These are phyloP conservation scores for Debaryomycetaceae sp. DNA, from an alignment of 1,139 yeast genomes.

Conservation along the genomic window DNA sequence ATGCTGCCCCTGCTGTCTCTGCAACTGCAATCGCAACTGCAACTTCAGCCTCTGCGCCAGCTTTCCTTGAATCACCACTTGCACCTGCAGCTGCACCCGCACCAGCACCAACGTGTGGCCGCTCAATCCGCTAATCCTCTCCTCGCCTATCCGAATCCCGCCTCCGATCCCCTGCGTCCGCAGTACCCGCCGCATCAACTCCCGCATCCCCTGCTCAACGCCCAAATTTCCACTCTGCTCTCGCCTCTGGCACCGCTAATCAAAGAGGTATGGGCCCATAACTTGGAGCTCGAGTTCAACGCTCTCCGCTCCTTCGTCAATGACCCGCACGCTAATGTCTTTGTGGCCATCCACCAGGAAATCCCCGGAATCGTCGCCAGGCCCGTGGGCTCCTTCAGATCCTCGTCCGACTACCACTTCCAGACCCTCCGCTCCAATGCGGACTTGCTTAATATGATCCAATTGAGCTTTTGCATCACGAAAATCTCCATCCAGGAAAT, in stretches of 20 bases:
- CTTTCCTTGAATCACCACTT: conserved; percentile 33
- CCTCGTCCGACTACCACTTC: conserved; percentile 87
- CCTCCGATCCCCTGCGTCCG: conserved; percentile 5
- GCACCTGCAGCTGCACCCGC: conserved; percentile 24
- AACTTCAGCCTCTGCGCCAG: conserved; percentile 25
- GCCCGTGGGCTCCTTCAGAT: conserved; percentile 90
- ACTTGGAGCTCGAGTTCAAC: conserved; percentile 73
- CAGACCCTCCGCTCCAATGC: conserved; percentile 90
- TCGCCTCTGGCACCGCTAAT: conserved; percentile 27
- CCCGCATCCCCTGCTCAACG: conserved; percentile 9
- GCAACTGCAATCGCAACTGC: conserved; percentile 29
- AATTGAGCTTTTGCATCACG: conserved; percentile 75
- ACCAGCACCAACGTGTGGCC: conserved; percentile 13
- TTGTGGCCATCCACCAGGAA: conserved; percentile 76
- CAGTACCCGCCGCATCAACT: conserved; percentile 11
- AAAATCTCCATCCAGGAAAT: conserved; percentile 68
- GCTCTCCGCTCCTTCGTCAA: conserved; percentile 56
- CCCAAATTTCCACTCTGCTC: conserved; percentile 6
- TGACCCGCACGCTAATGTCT: conserved; percentile 47
- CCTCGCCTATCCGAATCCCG: too few species aligned
- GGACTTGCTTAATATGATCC: conserved; percentile 76
- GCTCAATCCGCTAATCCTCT: conserved; percentile 16
- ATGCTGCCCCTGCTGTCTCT: conserved; percentile 30
- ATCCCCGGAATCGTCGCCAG: conserved; percentile 95
- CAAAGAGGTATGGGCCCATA: conserved; percentile 77